These are phyloP conservation scores for Colletotrichum salicis DNA, from an alignment of 2,329 filamentous ascomycete species.

Conservation along the genomic window DNA sequence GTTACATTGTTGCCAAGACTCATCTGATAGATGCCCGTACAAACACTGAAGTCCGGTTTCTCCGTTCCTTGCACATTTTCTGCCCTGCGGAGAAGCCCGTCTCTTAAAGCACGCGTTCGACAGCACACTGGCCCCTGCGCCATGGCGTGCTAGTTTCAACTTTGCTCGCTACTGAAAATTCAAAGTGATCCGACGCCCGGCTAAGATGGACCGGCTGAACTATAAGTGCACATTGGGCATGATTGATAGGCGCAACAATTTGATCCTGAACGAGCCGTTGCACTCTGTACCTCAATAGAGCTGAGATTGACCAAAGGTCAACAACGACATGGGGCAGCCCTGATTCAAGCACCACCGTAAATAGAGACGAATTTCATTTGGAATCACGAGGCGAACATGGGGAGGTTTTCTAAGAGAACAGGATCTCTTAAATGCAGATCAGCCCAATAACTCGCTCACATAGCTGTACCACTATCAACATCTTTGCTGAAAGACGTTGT, in stretches of 20 bases:
- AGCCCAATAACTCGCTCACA: neutral
- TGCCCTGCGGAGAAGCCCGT: too few species aligned
- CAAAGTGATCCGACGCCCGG: neutral
- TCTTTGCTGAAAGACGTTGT: neutral
- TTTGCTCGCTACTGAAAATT: neutral
- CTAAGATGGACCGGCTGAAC: neutral
- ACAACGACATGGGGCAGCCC: neutral
- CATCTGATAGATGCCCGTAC: too few species aligned
- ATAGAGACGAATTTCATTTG: neutral
- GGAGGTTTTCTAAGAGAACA: neutral
- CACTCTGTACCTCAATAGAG: neutral
- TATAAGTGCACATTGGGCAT: neutral
- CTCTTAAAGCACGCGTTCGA: neutral
- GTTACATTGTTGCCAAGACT: too few species aligned
- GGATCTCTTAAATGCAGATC: neutral
- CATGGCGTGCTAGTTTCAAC: neutral
- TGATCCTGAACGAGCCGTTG: neutral
- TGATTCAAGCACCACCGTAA: neutral
- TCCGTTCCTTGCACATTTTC: too few species aligned
- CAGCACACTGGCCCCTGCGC: neutral
- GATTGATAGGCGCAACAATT: neutral
- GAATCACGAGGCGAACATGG: neutral
- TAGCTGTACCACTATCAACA: neutral
- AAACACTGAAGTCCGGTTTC: too few species aligned
- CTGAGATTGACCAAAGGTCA: neutral